A percentile compares a stretch with the other conserved stretches of the same genome.
These are phyloP conservation scores for Periglandula ipomoeae DNA, from an alignment of 2,329 filamentous ascomycete species.

Conservation along the genomic window DNA sequence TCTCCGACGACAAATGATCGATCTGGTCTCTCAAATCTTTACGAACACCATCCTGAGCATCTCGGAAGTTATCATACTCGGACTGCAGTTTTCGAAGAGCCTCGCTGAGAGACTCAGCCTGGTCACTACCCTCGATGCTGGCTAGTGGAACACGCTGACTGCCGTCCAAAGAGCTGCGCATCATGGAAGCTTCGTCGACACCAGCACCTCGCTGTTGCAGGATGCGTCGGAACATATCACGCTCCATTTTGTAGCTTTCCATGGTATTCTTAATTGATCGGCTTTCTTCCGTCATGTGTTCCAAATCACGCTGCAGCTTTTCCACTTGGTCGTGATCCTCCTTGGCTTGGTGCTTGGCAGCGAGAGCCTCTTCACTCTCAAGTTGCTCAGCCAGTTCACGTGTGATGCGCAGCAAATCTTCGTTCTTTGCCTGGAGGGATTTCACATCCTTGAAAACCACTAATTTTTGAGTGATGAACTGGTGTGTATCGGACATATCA, in stretches of 20 bases:
- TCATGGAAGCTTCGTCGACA: slow-evolving; percentile 56
- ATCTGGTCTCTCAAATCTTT: slow-evolving; percentile 77
- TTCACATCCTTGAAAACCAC: slow-evolving; percentile 79
- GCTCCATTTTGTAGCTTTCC: slow-evolving; percentile 89
- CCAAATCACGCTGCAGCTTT: slow-evolving; percentile 60
- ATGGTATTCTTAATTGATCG: slow-evolving; percentile 72
- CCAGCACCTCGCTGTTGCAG: slow-evolving; percentile 61
- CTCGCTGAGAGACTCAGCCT: slow-evolving; percentile 57
- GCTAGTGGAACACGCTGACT: slow-evolving; percentile 42
- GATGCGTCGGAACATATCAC: slow-evolving; percentile 95
- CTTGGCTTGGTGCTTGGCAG: slow-evolving; percentile 52
- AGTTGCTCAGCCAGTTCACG: slow-evolving; percentile 80
- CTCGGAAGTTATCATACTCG: slow-evolving; percentile 82
- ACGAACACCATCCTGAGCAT: slow-evolving; percentile 74
- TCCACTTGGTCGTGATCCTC: slow-evolving; percentile 65
- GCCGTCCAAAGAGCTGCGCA: slow-evolving; percentile 62
- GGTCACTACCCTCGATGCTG: slow-evolving; percentile 47
- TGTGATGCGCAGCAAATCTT: slow-evolving; percentile 72
- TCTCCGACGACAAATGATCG: slow-evolving; percentile 72
- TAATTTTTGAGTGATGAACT: slow-evolving; percentile 82
- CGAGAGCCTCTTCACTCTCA: slow-evolving; percentile 79
- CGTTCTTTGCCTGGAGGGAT: slow-evolving; percentile 81
- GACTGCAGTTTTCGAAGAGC: slow-evolving; percentile 79
- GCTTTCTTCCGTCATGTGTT: slow-evolving; percentile 74
- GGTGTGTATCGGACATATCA: slow-evolving; percentile 75